Base-by-base conservation (phyloP, 176 grass and related monocot genomes). In the Hsuehochloa calcarea region DNA sequence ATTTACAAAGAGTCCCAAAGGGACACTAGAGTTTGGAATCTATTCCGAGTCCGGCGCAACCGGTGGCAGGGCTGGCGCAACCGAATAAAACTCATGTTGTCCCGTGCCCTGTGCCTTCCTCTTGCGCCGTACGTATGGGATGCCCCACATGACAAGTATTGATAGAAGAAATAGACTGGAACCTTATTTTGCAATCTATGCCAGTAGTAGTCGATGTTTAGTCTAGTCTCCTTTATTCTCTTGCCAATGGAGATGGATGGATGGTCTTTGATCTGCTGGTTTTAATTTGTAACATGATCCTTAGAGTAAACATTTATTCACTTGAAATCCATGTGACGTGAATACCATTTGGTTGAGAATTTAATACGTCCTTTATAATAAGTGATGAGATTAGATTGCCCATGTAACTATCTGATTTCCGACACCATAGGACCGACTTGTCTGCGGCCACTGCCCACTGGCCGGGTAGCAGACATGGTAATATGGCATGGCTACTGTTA, bases 301-400 rank as follows among this genome's bases (percentile, higher is more conserved):
- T 51, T 74, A 56, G 35, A 61, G 27, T 52, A 61, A 5, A 63
- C 19, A 35, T 78, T 85, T 61, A 15, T 20, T 59, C 68, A 55
- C 47, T 76, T 47, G 62, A 68, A 61, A 76, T 5, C 29, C 25
- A 64, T 27, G 43, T 40, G 73, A 43, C 1, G 19, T 65, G 52
- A 72, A 84, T 55, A 79, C 56, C 58, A 25, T 81, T 54, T 6
- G 34, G 12, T 64, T 64, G 66, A 69, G 16, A 38, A 31, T 72
- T 8, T 12, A 25, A 72, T 25, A 19, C n/a, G 10, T 72, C 8
- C 11, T 31, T 65, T 72, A 78, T 65, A 43, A 43, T 52, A 12
- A 54, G 44, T 78, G 35, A 79, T 79, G 55, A 65, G 3, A 56
- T 79, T 71, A 63, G 27, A 51, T 50, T 83, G 7, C 23, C 22